Evolutionary conservation across 1,139 yeast genomes (phyloP).

Genomic region (Fermentozyma sake): DNA sequence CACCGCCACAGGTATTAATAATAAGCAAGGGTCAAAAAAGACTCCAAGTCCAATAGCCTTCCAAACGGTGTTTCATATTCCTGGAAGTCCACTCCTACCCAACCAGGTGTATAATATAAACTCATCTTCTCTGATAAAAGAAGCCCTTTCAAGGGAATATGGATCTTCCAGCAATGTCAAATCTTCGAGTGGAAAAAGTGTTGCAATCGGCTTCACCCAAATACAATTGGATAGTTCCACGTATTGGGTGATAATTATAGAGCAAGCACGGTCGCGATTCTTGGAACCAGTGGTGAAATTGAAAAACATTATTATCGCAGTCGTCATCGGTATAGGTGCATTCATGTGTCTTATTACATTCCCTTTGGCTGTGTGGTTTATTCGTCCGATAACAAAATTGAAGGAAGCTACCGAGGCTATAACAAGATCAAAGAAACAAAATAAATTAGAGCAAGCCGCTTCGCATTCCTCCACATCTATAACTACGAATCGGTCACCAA

Average conservation of each 20-base stretch:
- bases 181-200: constrained; percentile 36
- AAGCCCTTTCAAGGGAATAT: constrained; percentile 30
- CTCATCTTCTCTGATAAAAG: constrained; percentile 31
- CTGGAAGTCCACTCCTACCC: constrained; percentile 20
- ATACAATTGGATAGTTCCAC: constrained; percentile 44
- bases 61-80: constrained; percentile 19
- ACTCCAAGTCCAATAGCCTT: too few relatives aligned
- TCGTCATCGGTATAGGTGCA: constrained; percentile 74
- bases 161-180: constrained; percentile 51
- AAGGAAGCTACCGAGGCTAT: constrained; percentile 79
- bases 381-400: constrained; percentile 74
- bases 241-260: constrained; percentile 77
- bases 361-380: constrained; percentile 81
- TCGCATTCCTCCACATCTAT: constrained; percentile 3
- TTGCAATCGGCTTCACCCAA: constrained; percentile 71
- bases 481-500: constrained; percentile 1
- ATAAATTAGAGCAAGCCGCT: constrained; percentile 1
- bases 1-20: constrained; percentile 11
- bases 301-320: constrained; percentile 69
- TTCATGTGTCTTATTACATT: constrained; percentile 72
- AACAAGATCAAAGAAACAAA: constrained; percentile 25
- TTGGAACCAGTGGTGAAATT: constrained; percentile 60
- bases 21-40: too few relatives aligned
- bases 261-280: constrained; percentile 58
- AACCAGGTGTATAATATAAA: constrained; percentile 25